A percentile compares a stretch with the other conserved stretches of the same genome.
Conservation (phyloP, 768 basidiomycete genomes). For the Hygrocybe punicea region DNA sequence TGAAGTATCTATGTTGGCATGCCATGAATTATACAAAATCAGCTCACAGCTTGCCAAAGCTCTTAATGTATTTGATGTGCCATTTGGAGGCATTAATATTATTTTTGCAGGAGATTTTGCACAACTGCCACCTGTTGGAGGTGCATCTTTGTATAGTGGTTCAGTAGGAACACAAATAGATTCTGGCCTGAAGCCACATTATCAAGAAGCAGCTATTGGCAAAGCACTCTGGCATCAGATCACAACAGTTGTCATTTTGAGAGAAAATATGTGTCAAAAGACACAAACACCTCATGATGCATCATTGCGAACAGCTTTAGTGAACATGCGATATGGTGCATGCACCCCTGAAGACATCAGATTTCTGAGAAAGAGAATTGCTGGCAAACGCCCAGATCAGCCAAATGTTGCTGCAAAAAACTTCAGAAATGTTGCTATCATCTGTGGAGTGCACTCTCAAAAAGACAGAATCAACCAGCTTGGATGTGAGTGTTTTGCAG, state of each 20-base stretch:
- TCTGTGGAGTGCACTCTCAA: slow-evolving; percentile 22
- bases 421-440: slow-evolving; percentile 24
- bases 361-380: slow-evolving; percentile 15
- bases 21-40: slow-evolving; percentile 30
- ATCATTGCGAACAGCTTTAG: slow-evolving; percentile 17
- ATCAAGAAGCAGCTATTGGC: slow-evolving; percentile 16
- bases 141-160: slow-evolving; percentile 7
- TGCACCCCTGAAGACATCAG: slow-evolving; percentile 24
- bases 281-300: slow-evolving; percentile 12
- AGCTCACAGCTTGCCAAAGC: slow-evolving; percentile 23
- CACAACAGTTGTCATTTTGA: neutral
- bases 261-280: slow-evolving; percentile 20
- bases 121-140: slow-evolving; percentile 37
- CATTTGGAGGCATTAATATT: slow-evolving; percentile 35
- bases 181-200: neutral
- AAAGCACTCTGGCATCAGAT: neutral
- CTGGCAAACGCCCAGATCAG: neutral
- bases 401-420: slow-evolving; percentile 6
- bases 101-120: slow-evolving; percentile 49
- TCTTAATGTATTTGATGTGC: slow-evolving; percentile 13
- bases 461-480: slow-evolving; percentile 24
- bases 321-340: slow-evolving; percentile 23
- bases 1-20: slow-evolving; percentile 44
- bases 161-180: neutral
- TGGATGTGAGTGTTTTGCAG: slow-evolving; percentile 21